Conservation (phyloP, 768 basidiomycete species). For the Wakefieldia striispora region DNA sequence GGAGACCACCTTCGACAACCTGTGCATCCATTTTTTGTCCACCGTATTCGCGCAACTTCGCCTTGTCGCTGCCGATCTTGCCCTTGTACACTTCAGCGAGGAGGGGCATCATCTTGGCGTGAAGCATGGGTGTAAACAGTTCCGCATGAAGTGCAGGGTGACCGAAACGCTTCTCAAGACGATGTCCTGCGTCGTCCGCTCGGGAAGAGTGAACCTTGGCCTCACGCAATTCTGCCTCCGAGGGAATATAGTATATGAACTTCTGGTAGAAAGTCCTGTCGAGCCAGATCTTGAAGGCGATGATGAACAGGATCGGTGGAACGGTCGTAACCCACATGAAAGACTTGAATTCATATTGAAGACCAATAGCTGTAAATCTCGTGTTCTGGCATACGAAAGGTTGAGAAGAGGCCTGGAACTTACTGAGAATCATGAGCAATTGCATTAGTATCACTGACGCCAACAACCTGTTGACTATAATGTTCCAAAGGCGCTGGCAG, state of each 20-base stretch:
- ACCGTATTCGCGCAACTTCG: conserved; percentile 75
- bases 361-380: conserved; percentile 65
- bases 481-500: conserved; percentile 84
- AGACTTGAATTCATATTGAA: conserved; percentile 72
- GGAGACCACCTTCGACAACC: conserved; percentile 74
- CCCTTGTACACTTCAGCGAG: conserved; percentile 75
- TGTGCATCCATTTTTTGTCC: conserved; percentile 75
- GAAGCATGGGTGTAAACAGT: conserved; percentile 85
- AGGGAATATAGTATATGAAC: conserved; percentile 86
- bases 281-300: conserved; percentile 84
- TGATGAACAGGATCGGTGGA: conserved; percentile 80
- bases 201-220: conserved; percentile 78
- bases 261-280: conserved; percentile 59
- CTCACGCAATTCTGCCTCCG: conserved; percentile 68
- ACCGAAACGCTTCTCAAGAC: conserved; percentile 88
- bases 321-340: conserved; percentile 78
- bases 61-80: conserved; percentile 58
- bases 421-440: conserved; percentile 80
- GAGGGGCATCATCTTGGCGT: conserved; percentile 80
- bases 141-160: conserved; percentile 89
- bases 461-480: conserved; percentile 86
- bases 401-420: conserved; percentile 29
- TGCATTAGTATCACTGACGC: conserved; percentile 85
- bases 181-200: conserved; percentile 66
- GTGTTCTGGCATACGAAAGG: background rate